Base-by-base conservation (phyloP, 306 rosid species). In the Dryas drummondii region DNA sequence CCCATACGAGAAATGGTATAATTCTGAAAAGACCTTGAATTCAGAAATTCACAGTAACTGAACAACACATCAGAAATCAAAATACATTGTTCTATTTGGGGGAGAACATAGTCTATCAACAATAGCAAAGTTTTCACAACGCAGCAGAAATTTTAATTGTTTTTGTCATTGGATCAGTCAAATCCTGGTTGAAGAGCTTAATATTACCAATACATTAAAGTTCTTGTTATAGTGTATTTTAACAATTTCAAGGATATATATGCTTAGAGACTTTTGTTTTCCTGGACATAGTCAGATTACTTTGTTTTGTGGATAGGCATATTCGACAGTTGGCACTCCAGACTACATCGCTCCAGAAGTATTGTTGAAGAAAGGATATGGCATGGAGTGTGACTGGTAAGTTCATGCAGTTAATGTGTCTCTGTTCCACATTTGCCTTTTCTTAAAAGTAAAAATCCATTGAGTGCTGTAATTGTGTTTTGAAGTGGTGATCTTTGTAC, bases 321-420 rank as follows among this genome's bases (percentile, higher is more conserved):
- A 59, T 83, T 93, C 98, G 55, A 93, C 96, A 15, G 98, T 91
- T 41, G 98, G 97, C 78, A 93, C 97, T 22, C 97, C 98, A 13
- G 97, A 93, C 77, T 91, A 93, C 74, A 91, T 93, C 62, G 97
- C 97, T 81, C 97, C 97, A 0, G 97, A 91, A 83, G 96, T 94
- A 74, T 78, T 94, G 81, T 78, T 94, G 79, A 91, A 91, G 83
- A 91, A 86, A 79, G 98, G 98, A 75, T 89, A 94, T 32, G 87
- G 97, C 71, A 83, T 90, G 73, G 98, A 91, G 66, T 91, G 97
- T 8, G 98, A 93, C 84, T 93, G 97, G 98, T 93, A 52, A 63
- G 92, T 88, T 70, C 49, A 60, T 59, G 16, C 4, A 19, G 37
- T 14, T 22, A 59, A 48, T 58, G 32, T 37, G 32, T 50, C 26